Evolutionary conservation across 1,139 yeast species (phyloP), one percentile per base, ranked within the genome.

Genomic region (Zygoascus hellenicus): DNA sequence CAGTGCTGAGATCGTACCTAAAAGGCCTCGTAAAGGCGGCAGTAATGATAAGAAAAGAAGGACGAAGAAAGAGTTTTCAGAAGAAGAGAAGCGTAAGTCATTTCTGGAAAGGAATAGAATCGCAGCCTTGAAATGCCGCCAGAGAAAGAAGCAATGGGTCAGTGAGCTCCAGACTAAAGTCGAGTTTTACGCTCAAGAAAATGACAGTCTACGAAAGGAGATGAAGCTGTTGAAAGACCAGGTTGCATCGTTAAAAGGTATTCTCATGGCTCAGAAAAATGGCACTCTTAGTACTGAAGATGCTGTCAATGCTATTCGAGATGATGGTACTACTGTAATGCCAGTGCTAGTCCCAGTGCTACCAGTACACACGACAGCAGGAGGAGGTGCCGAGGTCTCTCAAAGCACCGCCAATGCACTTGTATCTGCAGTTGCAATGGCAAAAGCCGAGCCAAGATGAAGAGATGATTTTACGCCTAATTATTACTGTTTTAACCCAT

Each of bases 111-210:
- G 97, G 52, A 92, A 92, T 64, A 75, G 98, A 52, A 80, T 92
- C 11, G 99, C 99, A 0, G 98, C 98, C 0, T 81, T 94, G 35
- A 90, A 89, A 65, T 94, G 97, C 70, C 79, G 99, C 50, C 95
- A 87, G 66, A 78, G 97, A 47, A 94, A 92, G 74, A 92, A 94
- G 69, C 90, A 87, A 62, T 83, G 86, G 73, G 77, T 88, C 38
- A 82, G 79, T 50, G 84, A 83, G 56, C 82, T 92, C 78, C 95
- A 90, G 63, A 80, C 76, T 42, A 95, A 89, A 61, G 69, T 73
- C 77, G 64, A 74, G 74, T 82, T 77, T 57, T 87, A 81, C 63
- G 76, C 87, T 16, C 65, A 75, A 11, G 94, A 90, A 49, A 89
- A 87, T 65, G 77, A 83, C 36, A 79, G 78, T 43, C 68, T 89